Conservation (phyloP, 75 land plant species). For the Selaginella moellendorffii region DNA sequence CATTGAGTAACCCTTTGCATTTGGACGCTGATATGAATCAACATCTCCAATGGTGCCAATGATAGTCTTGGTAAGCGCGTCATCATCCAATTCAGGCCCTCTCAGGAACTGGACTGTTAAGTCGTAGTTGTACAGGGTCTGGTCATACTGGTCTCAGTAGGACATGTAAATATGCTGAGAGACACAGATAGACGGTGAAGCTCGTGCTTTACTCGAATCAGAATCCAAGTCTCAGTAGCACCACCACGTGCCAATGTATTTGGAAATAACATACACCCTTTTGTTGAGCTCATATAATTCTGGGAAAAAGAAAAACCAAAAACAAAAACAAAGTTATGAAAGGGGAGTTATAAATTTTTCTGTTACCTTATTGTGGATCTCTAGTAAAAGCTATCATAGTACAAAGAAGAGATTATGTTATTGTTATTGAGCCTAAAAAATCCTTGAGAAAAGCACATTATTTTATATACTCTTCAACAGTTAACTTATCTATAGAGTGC, state of each 20-base stretch:
- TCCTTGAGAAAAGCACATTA: too few species aligned
- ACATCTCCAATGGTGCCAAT: slow-evolving; percentile 99
- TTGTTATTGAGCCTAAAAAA: too few species aligned
- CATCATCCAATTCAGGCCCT: slow-evolving; percentile 73
- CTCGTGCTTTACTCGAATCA: slow-evolving; percentile 95
- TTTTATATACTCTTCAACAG: neutral
- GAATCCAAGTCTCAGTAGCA: slow-evolving; percentile 97
- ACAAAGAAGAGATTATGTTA: too few species aligned
- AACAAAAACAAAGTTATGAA: too few species aligned
- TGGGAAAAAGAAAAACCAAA: too few species aligned
- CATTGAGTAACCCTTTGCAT: slow-evolving; percentile 99
- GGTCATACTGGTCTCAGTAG: slow-evolving; percentile 90
- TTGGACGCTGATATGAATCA: slow-evolving; percentile 92
- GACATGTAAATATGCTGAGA: slow-evolving; percentile 79
- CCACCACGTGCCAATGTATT: slow-evolving; percentile 86
- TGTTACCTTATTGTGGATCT: too few species aligned
- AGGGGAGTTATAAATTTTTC: too few species aligned
- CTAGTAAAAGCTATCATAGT: too few species aligned
- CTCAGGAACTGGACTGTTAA: slow-evolving; percentile 64
- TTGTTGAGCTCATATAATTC: too few species aligned
- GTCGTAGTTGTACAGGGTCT: slow-evolving; percentile 89
- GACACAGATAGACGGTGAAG: too few species aligned
- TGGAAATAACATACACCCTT: slow-evolving; percentile 96
- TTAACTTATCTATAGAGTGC: neutral
- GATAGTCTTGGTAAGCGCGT: slow-evolving; percentile 82